Evolutionary conservation across 2,329 filamentous ascomycete genomes (phyloP), one percentile per base, ranked within the genome.

Genomic region (Magnaporthiopsis incrustans): DNA sequence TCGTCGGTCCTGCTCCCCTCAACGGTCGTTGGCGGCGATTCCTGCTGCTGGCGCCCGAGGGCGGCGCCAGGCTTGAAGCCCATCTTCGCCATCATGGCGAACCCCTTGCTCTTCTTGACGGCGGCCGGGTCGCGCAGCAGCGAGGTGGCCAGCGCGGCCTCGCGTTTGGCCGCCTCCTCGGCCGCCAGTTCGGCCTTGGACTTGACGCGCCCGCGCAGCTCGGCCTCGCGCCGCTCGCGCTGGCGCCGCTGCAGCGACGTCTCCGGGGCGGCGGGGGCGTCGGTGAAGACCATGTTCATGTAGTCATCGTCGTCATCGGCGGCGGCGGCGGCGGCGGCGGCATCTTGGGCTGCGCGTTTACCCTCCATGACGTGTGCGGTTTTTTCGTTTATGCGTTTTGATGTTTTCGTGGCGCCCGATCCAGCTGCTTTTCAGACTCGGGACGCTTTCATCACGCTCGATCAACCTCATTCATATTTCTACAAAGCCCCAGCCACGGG

Each of bases 81-180:
- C 82, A 99, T 91, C 76, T 91, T 94, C 27, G 91, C 89, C 93
- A 99, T 97, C 92, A 99, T 97, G 68, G 91, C 87, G 67, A 96
- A 86, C 1, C 94, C 95, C 73, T 97, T 98, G 78, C 88, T 96
- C 70, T 83, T 84, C 61, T 85, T 82, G 22, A 82, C 7, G 79
- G 61, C 75, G 56, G 77, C 73, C 26, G 87, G 84, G 30, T 18
- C 61, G 10, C 53, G 61, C 8, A 97, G 79, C 61, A 95, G 80
- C 6, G 89, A 90, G n/a, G 79, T 90, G 5, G 87, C 83, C 32
- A 97, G 84, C 0, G 90, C 91, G 53, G 83, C 85, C 73, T 97
- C 91, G 63, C 92, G 88, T 22, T 85, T 85, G 57, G 82, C 83
- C 11, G 83, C 85, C 70, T 89, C 91, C 68, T 92, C 87, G 61